A percentile compares a stretch with the other conserved stretches of the same genome.
Conservation (phyloP, 176 grass and related monocot species). For the Oryza brachyantha region DNA sequence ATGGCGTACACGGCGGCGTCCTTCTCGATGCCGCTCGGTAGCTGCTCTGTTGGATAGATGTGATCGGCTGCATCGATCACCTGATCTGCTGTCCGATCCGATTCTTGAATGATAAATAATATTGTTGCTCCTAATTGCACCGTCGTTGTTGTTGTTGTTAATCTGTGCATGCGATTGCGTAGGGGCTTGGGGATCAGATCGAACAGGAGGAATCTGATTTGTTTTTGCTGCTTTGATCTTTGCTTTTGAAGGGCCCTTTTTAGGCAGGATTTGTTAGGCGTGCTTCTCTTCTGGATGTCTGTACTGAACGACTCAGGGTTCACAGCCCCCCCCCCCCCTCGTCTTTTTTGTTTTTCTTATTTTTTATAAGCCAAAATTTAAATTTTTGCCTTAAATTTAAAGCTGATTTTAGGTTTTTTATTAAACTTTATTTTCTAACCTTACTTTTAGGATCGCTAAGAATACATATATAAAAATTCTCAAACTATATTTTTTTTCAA, state of each 20-base stretch:
- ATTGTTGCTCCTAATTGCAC: neutral
- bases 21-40: neutral
- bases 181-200: neutral
- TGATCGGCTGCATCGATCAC: neutral
- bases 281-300: neutral
- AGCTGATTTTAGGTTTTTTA: too few relatives aligned
- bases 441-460: too few relatives aligned
- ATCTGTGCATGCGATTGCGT: neutral
- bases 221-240: neutral
- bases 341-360: too few relatives aligned
- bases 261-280: neutral
- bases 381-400: too few relatives aligned
- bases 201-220: neutral
- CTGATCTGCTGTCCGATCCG: neutral
- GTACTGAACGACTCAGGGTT: neutral
- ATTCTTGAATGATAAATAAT: too few relatives aligned
- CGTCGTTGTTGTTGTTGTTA: neutral
- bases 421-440: too few relatives aligned
- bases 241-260: neutral
- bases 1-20: neutral
- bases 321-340: too few relatives aligned
- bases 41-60: too few relatives aligned
- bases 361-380: too few relatives aligned
- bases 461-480: too few relatives aligned
- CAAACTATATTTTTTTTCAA: too few relatives aligned